Evolutionary conservation across 1,284 basidiomycete genomes (phyloP).

Genomic region (Tilletia walkeri): DNA sequence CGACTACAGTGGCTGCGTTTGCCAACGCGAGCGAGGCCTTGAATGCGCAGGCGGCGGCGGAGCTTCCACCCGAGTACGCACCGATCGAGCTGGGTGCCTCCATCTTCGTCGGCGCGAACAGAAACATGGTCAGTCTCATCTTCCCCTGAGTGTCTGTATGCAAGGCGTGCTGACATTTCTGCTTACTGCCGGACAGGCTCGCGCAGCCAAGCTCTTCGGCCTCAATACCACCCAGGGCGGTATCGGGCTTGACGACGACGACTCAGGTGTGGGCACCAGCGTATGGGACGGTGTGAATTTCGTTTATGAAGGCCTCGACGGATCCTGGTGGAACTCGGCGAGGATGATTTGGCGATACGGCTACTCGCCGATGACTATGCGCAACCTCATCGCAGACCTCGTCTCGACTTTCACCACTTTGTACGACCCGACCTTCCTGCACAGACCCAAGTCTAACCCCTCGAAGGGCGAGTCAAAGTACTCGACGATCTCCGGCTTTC

Average conservation of each 20-base stretch:
- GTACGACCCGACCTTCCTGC: slow-evolving; percentile 65
- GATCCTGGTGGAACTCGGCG: slow-evolving; percentile 49
- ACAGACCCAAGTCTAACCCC: slow-evolving; percentile 32
- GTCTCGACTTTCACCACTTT: slow-evolving; percentile 64
- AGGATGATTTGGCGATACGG: slow-evolving; percentile 71
- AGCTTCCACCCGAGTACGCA: slow-evolving; percentile 54
- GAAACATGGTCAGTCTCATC: slow-evolving; percentile 60
- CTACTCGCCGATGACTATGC: slow-evolving; percentile 64
- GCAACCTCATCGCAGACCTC: slow-evolving; percentile 62
- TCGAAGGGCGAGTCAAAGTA: neutral
- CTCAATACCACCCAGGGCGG: slow-evolving; percentile 8
- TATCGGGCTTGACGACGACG: slow-evolving; percentile 15
- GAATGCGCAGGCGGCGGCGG: neutral
- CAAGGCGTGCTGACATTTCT: slow-evolving; percentile 13
- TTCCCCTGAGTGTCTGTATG: neutral
- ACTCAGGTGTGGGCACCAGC: slow-evolving; percentile 30
- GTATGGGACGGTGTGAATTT: slow-evolving; percentile 75
- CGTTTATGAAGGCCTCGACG: slow-evolving; percentile 43
- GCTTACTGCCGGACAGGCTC: slow-evolving; percentile 23
- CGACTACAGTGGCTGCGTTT: slow-evolving; percentile 75
- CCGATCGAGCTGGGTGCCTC: slow-evolving; percentile 80
- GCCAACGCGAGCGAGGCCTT: slow-evolving; percentile 58
- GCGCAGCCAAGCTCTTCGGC: slow-evolving; percentile 20
- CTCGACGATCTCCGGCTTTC: slow-evolving; percentile 35
- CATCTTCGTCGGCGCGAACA: slow-evolving; percentile 79